Evolutionary conservation across 805 yeast genomes (phyloP).

Genomic region (Metschnikowia colocasiae): DNA sequence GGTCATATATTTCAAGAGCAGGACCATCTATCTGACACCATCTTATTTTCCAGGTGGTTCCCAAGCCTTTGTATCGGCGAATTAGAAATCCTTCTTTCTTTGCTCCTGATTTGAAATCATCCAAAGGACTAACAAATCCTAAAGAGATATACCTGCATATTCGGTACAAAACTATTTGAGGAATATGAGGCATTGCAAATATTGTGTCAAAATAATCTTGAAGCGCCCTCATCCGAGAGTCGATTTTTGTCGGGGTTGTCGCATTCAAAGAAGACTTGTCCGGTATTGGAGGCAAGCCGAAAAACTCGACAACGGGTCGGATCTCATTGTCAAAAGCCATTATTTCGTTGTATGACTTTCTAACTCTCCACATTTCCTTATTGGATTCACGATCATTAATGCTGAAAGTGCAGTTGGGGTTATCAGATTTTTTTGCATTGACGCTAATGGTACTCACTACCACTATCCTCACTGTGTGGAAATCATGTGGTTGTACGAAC

Average conservation of each 20-base stretch:
- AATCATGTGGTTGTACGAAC: constrained; percentile 58
- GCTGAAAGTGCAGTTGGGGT: constrained; percentile 58
- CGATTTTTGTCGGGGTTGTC: constrained; percentile 63
- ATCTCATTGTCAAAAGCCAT: constrained; percentile 56
- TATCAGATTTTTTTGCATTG: constrained; percentile 44
- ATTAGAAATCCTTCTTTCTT: constrained; percentile 62
- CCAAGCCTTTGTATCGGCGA: constrained; percentile 61
- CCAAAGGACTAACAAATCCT: constrained; percentile 60
- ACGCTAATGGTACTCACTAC: constrained; percentile 46
- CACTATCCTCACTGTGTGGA: constrained; percentile 46
- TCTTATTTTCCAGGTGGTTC: constrained; percentile 62
- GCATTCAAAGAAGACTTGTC: constrained; percentile 56
- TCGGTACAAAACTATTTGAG: constrained; percentile 46
- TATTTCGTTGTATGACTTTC: constrained; percentile 62
- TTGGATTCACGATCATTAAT: constrained; percentile 58
- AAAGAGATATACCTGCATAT: constrained; percentile 65
- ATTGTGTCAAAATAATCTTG: constrained; percentile 59
- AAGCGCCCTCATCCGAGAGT: constrained; percentile 51
- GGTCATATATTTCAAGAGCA: constrained; percentile 52
- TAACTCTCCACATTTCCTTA: constrained; percentile 72
- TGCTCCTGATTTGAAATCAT: constrained; percentile 50
- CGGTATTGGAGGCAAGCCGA: constrained; percentile 62
- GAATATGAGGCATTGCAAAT: constrained; percentile 54
- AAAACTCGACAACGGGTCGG: constrained; percentile 47
- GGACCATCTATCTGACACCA: constrained; percentile 67